phyloP scores from a whole-genome alignment of 2,329 filamentous ascomycete species.

The Aureobasidium leucospermi region DNA sequence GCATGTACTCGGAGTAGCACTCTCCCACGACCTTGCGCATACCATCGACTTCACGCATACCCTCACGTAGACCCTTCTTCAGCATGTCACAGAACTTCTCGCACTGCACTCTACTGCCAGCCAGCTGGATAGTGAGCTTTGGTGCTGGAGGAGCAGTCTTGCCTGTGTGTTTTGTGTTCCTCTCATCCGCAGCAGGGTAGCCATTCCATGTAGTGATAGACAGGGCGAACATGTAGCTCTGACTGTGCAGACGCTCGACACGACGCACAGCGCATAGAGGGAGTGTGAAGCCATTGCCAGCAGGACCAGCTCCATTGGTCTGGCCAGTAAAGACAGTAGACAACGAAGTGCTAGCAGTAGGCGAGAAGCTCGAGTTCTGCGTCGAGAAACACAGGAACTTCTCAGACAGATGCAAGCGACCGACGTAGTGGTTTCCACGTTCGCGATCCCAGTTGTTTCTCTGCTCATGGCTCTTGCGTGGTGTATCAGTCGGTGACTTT shows the following conservation, averaged over 20 bases:
- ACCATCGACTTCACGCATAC: constrained; percentile 79
- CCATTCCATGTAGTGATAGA: constrained; percentile 93
- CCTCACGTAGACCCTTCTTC: constrained; percentile 80
- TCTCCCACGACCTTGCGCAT: constrained; percentile 72
- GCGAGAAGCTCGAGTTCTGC: constrained; percentile 77
- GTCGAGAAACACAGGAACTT: constrained; percentile 96
- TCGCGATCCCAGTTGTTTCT: constrained; percentile 58
- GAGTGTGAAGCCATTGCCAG: constrained; percentile 91
- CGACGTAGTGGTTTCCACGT: constrained; percentile 63
- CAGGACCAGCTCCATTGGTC: constrained; percentile 85
- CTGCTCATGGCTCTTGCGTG: constrained; percentile 46
- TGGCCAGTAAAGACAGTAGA: constrained; percentile 85
- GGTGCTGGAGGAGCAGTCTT: constrained; percentile 58
- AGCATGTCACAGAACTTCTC: constrained; percentile 94
- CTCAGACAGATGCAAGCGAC: constrained; percentile 89
- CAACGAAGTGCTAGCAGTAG: constrained; percentile 68
- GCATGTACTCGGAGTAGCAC: constrained; percentile 81
- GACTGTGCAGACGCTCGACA: constrained; percentile 87
- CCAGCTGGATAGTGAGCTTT: constrained; percentile 84
- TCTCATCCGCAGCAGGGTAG: constrained; percentile 47
- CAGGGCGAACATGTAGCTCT: constrained; percentile 85
- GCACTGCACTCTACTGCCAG: constrained; percentile 79
- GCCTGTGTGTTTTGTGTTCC: constrained; percentile 27
- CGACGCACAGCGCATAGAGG: constrained; percentile 85
- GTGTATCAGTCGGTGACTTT: constrained; percentile 20